These are phyloP conservation scores for Trichophyton benhamiae DNA, from an alignment of 2,329 filamentous ascomycete species.

Conservation along the genomic window DNA sequence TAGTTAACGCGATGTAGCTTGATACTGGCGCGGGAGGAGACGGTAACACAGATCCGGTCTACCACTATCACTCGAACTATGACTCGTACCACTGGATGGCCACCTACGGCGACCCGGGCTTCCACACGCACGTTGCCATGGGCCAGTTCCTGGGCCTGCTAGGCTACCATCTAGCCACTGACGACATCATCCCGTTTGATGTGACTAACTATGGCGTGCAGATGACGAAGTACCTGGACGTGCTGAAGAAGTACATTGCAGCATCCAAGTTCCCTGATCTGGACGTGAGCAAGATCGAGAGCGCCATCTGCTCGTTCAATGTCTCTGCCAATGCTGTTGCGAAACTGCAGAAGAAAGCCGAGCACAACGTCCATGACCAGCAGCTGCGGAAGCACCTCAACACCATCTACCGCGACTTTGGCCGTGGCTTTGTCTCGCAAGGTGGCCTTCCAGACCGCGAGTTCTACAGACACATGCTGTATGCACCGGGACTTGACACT, in stretches of 20 bases:
- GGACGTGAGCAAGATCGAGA: slow-evolving; percentile 16
- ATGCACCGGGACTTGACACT: slow-evolving; percentile 34
- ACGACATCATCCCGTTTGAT: slow-evolving; percentile 29
- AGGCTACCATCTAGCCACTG: slow-evolving; percentile 30
- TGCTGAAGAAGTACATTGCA: slow-evolving; percentile 23
- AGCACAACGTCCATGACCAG: slow-evolving; percentile 7
- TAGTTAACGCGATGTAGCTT: slow-evolving; percentile 15
- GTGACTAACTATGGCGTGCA: slow-evolving; percentile 28
- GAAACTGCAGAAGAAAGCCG: slow-evolving; percentile 5
- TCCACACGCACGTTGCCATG: slow-evolving; percentile 38
- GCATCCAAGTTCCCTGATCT: slow-evolving; percentile 11
- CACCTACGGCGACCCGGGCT: slow-evolving; percentile 40
- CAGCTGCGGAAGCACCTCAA: slow-evolving; percentile 26
- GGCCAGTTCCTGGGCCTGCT: slow-evolving; percentile 36
- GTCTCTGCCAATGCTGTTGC: slow-evolving; percentile 9
- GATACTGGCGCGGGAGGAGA: slow-evolving; percentile 30
- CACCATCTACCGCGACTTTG: slow-evolving; percentile 35
- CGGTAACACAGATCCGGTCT: slow-evolving; percentile 31
- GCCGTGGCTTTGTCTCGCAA: slow-evolving; percentile 34
- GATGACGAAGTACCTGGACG: slow-evolving; percentile 25
- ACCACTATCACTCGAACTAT: slow-evolving; percentile 39
- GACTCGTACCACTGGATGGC: slow-evolving; percentile 42
- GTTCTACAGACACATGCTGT: slow-evolving; percentile 37
- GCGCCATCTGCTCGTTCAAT: slow-evolving; percentile 28
- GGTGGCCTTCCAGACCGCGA: slow-evolving; percentile 35